Conservation (phyloP, 1,284 basidiomycete species). For the Testicularia cyperi region DNA sequence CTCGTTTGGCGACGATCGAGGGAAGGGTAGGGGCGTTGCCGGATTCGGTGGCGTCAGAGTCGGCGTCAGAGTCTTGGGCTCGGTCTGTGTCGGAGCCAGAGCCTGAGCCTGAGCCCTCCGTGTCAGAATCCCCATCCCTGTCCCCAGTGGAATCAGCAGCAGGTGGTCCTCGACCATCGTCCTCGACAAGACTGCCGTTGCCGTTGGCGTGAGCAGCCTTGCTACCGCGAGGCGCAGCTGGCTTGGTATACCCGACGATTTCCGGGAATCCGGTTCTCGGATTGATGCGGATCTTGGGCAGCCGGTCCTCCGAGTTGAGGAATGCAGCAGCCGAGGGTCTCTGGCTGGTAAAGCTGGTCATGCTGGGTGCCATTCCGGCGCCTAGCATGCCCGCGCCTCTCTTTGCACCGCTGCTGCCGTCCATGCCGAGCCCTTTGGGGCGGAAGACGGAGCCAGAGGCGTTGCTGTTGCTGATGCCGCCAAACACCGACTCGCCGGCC, state of each 20-base stretch:
- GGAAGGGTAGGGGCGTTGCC: slow-evolving; percentile 8
- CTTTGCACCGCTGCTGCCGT: slow-evolving; percentile 1
- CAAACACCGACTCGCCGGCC: slow-evolving; percentile 43
- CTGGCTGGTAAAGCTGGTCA: slow-evolving; percentile 26
- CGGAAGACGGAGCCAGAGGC: slow-evolving; percentile 20
- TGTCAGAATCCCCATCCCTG: too few species aligned
- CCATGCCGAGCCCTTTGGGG: slow-evolving; percentile 14
- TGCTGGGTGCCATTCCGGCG: slow-evolving; percentile 26
- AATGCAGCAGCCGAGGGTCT: slow-evolving; percentile 23
- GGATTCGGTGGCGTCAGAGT: slow-evolving; percentile 31
- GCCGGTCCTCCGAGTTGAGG: slow-evolving; percentile 26
- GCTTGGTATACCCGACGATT: slow-evolving; percentile 47
- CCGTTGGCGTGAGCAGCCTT: slow-evolving; percentile 1
- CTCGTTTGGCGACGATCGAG: slow-evolving; percentile 29
- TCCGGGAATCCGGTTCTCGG: slow-evolving; percentile 53
- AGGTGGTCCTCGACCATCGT: slow-evolving; percentile 17
- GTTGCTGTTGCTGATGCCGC: slow-evolving; percentile 28
- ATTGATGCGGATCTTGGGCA: slow-evolving; percentile 51
- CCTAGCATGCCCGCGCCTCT: slow-evolving; percentile 17
- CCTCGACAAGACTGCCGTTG: neutral
- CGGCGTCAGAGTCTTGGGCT: slow-evolving; percentile 16
- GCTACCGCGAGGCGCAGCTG: neutral
- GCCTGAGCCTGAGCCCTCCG: slow-evolving; percentile 8
- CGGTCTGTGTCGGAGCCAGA: slow-evolving; percentile 32
- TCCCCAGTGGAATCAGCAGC: neutral